Percentiles rank a stretch among this genome's conserved stretches.
phyloP scores from a whole-genome alignment of 1,139 yeast species.

The Geotrichum histeridarum region DNA sequence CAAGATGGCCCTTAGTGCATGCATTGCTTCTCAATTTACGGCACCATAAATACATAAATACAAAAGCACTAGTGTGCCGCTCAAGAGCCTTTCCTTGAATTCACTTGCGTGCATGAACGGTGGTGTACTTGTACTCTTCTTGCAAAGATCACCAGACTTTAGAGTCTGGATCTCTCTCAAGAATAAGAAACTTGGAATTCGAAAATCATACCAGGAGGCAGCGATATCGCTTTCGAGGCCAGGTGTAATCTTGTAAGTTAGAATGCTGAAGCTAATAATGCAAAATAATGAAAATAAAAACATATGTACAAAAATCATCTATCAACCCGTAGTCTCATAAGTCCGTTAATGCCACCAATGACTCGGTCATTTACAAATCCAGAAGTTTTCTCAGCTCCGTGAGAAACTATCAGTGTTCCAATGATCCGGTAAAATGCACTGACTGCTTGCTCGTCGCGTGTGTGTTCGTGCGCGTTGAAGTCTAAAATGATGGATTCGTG shows the following conservation, averaged over 20 bases:
- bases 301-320: not conserved
- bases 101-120: not conserved
- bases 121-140: not conserved
- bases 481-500: not conserved
- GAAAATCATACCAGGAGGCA: not conserved
- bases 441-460: constrained; percentile 3
- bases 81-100: no score
- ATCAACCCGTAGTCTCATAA: constrained; percentile 9
- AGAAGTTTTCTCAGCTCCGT: constrained; percentile 3
- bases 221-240: constrained; percentile 1
- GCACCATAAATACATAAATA: no score
- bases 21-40: no score
- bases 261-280: not conserved
- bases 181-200: constrained; percentile 3
- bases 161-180: not conserved
- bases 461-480: not conserved
- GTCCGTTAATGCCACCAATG: constrained; percentile 13
- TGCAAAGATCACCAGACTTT: not conserved
- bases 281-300: not conserved
- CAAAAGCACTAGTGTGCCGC: no score
- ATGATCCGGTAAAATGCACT: constrained; percentile 1
- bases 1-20: no score
- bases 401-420: not conserved
- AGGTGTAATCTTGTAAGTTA: not conserved
- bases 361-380: constrained; percentile 5